Base-by-base conservation (phyloP, 2,329 filamentous ascomycete species). In the Penicillium crustosum region DNA sequence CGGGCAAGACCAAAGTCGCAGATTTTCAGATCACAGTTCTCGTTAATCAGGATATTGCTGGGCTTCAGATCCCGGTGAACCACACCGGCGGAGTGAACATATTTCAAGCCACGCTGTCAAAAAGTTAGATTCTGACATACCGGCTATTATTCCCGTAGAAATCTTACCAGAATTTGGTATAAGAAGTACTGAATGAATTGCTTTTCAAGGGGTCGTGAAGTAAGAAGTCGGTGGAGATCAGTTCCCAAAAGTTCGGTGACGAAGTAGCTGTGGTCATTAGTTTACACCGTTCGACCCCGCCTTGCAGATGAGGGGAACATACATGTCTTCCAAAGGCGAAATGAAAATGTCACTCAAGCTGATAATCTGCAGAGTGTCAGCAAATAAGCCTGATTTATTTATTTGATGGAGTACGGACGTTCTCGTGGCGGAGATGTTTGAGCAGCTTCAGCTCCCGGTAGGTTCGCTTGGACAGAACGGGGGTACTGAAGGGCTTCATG, bases 401-500 rank as follows among this genome's bases (percentile, higher is more conserved):
- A 19, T 35, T 42, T 47, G 47, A 49, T 17, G 38, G 27, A 33
- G 17, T 19, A 50, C 45, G 49, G 10, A 96, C 93, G 80, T 99
- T 99, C 80, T 99, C 94, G 77, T 99, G 94, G 74, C 88, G 88
- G 61, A 99, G 82, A 74, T 99, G 94, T 82, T 97, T 99, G 72
- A 99, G 82, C 63, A 99, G 85, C 82, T 97, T 99, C 74, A 99
- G 81, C 78, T 99, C 94, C 73, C 94, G 88, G 77, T 99, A 99
- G 66, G 94, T 99, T 74, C 94, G 86, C 83, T 99, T 99, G 58
- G 94, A 94, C 48, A 99, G 83, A 58, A 99, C 94, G 1, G 94
- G 93, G n/a, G 94, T 99, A 83, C 93, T 97, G 80, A 99, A 99
- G 10, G 94, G 94, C 83, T 97, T 99, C 93, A 99, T 97, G 74